Conservation (phyloP, 139 green algal species). For the Tetraselmis striata region DNA sequence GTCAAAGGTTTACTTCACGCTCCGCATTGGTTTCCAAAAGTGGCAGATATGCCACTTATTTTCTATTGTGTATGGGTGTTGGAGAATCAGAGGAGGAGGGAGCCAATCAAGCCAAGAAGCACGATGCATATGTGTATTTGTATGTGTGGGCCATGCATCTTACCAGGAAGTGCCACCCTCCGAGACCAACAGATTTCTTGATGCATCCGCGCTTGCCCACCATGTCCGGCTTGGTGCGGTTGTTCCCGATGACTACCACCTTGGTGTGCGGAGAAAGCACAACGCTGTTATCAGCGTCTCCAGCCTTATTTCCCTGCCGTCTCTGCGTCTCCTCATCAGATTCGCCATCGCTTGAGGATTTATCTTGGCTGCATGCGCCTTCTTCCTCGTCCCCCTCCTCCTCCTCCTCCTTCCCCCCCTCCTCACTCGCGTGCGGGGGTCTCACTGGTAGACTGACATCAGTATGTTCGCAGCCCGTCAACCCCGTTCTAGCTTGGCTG, state of each 20-base stretch:
- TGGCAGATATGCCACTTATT: too few relatives aligned
- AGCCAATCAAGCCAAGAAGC: not conserved
- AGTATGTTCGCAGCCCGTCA: too few relatives aligned
- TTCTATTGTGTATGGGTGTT: not conserved
- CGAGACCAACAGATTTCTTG: constrained; percentile 56
- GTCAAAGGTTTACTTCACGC: not conserved
- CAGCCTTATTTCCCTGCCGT: too few relatives aligned
- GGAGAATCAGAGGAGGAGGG: not conserved
- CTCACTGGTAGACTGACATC: too few relatives aligned
- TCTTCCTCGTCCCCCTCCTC: too few relatives aligned
- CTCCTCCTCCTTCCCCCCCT: too few relatives aligned
- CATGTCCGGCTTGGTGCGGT: constrained; percentile 35
- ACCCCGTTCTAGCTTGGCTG: too few relatives aligned
- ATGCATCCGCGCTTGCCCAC: constrained; percentile 35
- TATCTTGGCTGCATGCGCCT: too few relatives aligned
- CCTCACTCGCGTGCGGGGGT: too few relatives aligned
- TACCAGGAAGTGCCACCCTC: constrained; percentile 69
- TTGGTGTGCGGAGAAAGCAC: constrained; percentile 18
- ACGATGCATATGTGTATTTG: not conserved
- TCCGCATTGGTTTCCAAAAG: not conserved
- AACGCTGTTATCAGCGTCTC: too few relatives aligned
- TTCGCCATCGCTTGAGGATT: too few relatives aligned
- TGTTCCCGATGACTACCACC: constrained; percentile 45
- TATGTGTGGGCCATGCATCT: not conserved
- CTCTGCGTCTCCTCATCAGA: too few relatives aligned